Evolutionary conservation across 1,284 basidiomycete species (phyloP).

Genomic region (Coniferiporia weirii): DNA sequence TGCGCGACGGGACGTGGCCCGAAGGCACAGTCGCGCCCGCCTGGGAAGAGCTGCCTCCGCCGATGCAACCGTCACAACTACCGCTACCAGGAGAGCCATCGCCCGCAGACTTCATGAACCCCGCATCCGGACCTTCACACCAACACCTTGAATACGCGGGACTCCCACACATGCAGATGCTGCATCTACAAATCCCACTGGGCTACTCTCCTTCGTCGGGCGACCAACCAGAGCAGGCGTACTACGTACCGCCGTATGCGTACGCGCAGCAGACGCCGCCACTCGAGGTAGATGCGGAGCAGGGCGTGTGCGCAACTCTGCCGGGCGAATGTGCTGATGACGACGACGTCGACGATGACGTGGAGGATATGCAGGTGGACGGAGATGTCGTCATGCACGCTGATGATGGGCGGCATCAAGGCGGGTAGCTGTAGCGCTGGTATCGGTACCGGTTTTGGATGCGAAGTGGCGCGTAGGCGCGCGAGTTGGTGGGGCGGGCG

Average conservation of each 20-base stretch:
- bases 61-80: not conserved
- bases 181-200: not conserved
- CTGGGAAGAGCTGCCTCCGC: slow-evolving; percentile 14
- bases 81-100: not conserved
- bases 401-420: slow-evolving; percentile 14
- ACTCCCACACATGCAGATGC: not conserved
- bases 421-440: slow-evolving; percentile 6
- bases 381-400: not conserved
- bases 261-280: slow-evolving; percentile 14
- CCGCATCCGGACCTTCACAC: too few species aligned
- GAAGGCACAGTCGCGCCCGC: slow-evolving; percentile 44
- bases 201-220: slow-evolving; percentile 15
- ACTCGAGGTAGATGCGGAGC: not conserved
- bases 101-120: not conserved
- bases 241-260: slow-evolving; percentile 7
- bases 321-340: slow-evolving; percentile 1
- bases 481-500: too few species aligned
- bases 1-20: slow-evolving; percentile 72
- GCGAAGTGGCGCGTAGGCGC: too few species aligned
- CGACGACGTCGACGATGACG: not conserved
- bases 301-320: slow-evolving; percentile 1
- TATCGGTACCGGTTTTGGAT: too few species aligned
- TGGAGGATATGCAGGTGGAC: not conserved
- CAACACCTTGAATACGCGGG: slow-evolving; percentile 5
- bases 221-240: slow-evolving; percentile 7